phyloP scores from a whole-genome alignment of 257 asterid genomes.

The Thymus quinquecostatus region DNA sequence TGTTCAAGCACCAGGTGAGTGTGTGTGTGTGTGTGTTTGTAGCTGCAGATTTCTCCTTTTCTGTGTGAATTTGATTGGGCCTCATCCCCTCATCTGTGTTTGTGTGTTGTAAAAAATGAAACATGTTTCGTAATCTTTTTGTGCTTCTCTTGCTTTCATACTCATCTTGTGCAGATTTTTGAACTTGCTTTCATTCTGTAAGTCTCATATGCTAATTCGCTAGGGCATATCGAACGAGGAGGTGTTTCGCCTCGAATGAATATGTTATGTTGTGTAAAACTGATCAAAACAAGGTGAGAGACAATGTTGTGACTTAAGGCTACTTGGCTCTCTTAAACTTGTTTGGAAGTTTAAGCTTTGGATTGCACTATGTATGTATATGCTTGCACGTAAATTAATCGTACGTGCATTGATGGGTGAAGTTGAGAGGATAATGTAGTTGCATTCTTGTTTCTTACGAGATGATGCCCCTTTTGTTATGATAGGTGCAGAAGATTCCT shows the following conservation, averaged over 20 bases:
- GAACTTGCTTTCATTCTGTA: too few relatives aligned
- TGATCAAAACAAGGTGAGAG: neutral
- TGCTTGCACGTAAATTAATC: neutral
- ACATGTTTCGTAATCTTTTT: neutral
- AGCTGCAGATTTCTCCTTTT: neutral
- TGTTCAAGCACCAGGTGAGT: slow-evolving; percentile 46
- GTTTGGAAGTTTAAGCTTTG: neutral
- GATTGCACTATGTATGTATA: neutral
- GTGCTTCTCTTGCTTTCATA: too few relatives aligned
- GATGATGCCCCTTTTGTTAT: neutral
- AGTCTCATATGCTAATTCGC: too few relatives aligned
- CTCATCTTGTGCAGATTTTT: too few relatives aligned
- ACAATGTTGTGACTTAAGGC: neutral
- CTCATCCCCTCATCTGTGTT: too few relatives aligned
- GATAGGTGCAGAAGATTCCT: slow-evolving; percentile 54
- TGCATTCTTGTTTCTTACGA: neutral
- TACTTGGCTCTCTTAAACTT: too few relatives aligned
- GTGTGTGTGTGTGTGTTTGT: neutral
- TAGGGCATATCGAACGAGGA: too few relatives aligned
- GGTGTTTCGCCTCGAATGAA: too few relatives aligned
- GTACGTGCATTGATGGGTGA: neutral
- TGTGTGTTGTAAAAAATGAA: neutral
- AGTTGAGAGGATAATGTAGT: neutral
- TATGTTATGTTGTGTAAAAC: neutral
- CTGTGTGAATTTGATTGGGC: too few relatives aligned